Base-by-base conservation (phyloP, 352 stramenopile species). In the Phytophthora sp. region DNA sequence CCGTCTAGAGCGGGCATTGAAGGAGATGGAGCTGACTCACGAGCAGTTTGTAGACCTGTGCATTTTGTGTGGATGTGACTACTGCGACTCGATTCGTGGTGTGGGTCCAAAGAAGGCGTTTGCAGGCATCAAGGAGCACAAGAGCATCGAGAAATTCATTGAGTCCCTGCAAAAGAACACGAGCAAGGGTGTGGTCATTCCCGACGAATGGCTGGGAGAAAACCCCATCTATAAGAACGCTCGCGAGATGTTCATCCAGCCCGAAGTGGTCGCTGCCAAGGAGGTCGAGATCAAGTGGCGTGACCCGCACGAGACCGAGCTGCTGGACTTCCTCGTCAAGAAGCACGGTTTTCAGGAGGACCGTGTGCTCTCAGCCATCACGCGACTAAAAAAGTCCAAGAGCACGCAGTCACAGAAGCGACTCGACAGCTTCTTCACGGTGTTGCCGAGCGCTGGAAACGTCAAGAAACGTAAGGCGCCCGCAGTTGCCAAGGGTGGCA, bases 1-100 rank as follows among this genome's bases (percentile, higher is more conserved):
- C 39, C 89, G 97, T 63, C 79, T 96, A 39, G 79, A 91, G 27
- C 93, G 96, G 42, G 94, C 96, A 15, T 71, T 99, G 27, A 78
- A 98, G 53, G 97, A 94, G 41, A 76, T 99, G 39, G 88, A 88
- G 15, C 80, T 99, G 18, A 97, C 88, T 4, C 88, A 98, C 47
- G 95, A 88, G 20, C 84, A 95, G 76, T 99, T 99, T 74, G 95
- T 99, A 12, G 98, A 99, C 79, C 77, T 99, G 51, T 99, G 97
- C 69, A 99, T 99, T 63, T 82, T 99, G 18, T 99, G 96, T 49
- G 98, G 98, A 52, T 99, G 98, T 74, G 98, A 99, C 83, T 99
- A 99, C 76, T 99, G 95, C 61, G 96, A 98, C 50, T 98, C 86
- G 24, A 99, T 99, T 76, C 89, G 90, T 20, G 97, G 97, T 33